Evolutionary conservation across 2,329 filamentous ascomycete species (phyloP).

Genomic region (Colletotrichum truncatum): DNA sequence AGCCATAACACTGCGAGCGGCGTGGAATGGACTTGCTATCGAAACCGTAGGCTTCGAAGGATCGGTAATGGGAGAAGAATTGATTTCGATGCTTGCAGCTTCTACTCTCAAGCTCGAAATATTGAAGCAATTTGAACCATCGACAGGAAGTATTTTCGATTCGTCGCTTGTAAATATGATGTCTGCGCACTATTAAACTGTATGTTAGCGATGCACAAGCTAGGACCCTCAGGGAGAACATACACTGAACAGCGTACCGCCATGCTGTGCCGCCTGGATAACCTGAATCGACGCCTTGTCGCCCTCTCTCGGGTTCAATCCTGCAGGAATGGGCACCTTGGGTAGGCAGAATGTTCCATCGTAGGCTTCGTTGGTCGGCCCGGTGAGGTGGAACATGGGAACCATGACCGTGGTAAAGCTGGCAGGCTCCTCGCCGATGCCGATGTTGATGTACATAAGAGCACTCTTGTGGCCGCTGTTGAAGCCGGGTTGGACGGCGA

Average conservation of each 20-base stretch:
- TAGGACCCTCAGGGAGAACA: conserved; percentile 35
- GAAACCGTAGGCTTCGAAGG: neutral
- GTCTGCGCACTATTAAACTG: conserved; percentile 69
- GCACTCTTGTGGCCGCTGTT: conserved; percentile 73
- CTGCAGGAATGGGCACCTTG: conserved; percentile 72
- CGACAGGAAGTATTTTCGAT: conserved; percentile 61
- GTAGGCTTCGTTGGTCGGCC: conserved; percentile 70
- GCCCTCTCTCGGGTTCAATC: conserved; percentile 66
- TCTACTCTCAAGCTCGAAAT: conserved; percentile 56
- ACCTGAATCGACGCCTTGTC: conserved; percentile 79
- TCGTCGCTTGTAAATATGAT: conserved; percentile 74
- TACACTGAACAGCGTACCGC: conserved; percentile 74
- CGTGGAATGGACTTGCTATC: neutral
- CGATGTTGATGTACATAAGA: conserved; percentile 78
- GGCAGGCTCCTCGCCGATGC: conserved; percentile 66
- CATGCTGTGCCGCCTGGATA: conserved; percentile 73
- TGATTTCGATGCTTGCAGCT: neutral
- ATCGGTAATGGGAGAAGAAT: neutral
- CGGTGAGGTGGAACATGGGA: conserved; percentile 70
- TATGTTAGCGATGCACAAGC: neutral
- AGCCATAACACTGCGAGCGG: neutral
- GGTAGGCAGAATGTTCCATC: conserved; percentile 76
- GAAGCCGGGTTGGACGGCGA: conserved; percentile 78
- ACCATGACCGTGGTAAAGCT: conserved; percentile 76
- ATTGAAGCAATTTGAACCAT: conserved; percentile 73